A percentile compares a stretch with the other conserved stretches of the same genome.
phyloP scores from a whole-genome alignment of 495 filamentous ascomycete species.

The Rhypophila decipiens region DNA sequence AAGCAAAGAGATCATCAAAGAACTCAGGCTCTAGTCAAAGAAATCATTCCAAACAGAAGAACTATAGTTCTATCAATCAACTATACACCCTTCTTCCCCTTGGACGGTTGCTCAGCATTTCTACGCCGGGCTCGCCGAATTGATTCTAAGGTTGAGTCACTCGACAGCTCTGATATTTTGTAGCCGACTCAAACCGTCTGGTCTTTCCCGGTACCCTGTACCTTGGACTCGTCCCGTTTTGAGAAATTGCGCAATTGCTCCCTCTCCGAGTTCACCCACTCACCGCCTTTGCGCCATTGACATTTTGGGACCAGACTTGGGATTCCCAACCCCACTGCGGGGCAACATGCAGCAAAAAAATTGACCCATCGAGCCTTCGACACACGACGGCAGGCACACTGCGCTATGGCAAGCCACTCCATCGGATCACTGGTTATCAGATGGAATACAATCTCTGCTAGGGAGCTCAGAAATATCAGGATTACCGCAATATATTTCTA shows the following conservation, averaged over 20 bases:
- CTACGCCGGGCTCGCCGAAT: too few species aligned
- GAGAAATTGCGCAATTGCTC: conserved; percentile 28
- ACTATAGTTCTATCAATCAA: too few species aligned
- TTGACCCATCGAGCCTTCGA: neutral
- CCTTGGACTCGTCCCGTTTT: conserved; percentile 12
- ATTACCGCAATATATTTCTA: too few species aligned
- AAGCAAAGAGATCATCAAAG: neutral
- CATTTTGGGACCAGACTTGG: neutral
- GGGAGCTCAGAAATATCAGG: too few species aligned
- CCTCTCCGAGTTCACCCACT: neutral
- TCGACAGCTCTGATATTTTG: conserved; percentile 18
- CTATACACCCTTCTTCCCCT: too few species aligned
- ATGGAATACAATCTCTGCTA: neutral
- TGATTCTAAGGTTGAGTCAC: too few species aligned
- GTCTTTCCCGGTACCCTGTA: conserved; percentile 14
- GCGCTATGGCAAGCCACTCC: neutral
- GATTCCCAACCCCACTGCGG: conserved; percentile 17
- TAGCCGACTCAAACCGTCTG: neutral
- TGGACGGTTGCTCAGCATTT: too few species aligned
- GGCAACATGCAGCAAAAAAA: conserved; percentile 10
- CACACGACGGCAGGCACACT: neutral
- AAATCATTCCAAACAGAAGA: too few species aligned
- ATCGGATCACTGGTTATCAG: neutral
- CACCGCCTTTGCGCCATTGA: conserved; percentile 15
- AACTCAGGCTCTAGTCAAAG: too few species aligned